Conservation (phyloP, 805 yeast species). For the Wickerhamiella occidentalis region DNA sequence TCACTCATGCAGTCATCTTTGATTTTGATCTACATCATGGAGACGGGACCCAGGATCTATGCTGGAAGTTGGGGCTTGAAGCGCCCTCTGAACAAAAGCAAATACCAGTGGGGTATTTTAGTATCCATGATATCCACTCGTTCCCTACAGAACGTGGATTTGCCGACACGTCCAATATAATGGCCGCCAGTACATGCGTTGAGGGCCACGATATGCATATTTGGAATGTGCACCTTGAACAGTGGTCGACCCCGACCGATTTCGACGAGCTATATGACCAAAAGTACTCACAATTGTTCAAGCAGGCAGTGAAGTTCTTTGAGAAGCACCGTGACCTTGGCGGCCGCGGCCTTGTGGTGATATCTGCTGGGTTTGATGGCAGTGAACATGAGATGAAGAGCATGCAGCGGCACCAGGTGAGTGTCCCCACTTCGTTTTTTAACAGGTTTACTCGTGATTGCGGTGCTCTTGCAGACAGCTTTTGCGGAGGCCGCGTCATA, state of each 20-base stretch:
- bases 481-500: constrained; percentile 46
- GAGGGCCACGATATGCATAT: constrained; percentile 64
- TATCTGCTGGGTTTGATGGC: constrained; percentile 84
- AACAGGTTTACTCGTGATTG: constrained; percentile 61
- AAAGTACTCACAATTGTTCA: constrained; percentile 48
- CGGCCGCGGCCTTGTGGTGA: constrained; percentile 39
- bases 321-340: not conserved
- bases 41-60: constrained; percentile 77
- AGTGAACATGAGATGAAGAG: constrained; percentile 69
- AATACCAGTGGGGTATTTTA: constrained; percentile 55
- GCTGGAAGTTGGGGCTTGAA: constrained; percentile 57
- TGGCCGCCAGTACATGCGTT: constrained; percentile 68
- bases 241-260: constrained; percentile 50
- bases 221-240: constrained; percentile 74
- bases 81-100: constrained; percentile 7
- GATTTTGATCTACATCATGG: constrained; percentile 85
- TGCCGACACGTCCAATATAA: constrained; percentile 58
- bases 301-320: constrained; percentile 39
- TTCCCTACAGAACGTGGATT: constrained; percentile 73
- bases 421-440: constrained; percentile 72
- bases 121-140: constrained; percentile 74
- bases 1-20: constrained; percentile 69
- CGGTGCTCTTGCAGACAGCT: constrained; percentile 52
- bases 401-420: constrained; percentile 75
- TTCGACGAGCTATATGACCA: constrained; percentile 50